Conservation (phyloP, 208 protist genomes). For the Leishmania major region DNA sequence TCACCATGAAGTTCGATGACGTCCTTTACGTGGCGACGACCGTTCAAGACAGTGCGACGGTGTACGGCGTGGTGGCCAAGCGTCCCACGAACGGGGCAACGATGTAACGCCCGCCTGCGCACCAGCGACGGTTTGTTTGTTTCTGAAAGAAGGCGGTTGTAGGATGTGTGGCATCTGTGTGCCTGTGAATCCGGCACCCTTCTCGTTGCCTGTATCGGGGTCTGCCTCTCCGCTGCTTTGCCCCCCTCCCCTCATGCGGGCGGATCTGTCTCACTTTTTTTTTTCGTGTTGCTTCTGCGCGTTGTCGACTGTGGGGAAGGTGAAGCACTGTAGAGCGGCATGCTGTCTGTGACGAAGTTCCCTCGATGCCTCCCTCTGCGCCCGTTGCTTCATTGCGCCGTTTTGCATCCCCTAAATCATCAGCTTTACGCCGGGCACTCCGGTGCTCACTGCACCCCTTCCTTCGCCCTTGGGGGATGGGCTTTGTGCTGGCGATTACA, state of each 20-base stretch:
- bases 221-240: background rate
- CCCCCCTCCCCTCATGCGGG: too few species aligned
- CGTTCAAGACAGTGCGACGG: slow-evolving; percentile 31
- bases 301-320: background rate
- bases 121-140: background rate
- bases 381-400: background rate
- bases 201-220: background rate
- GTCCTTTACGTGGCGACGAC: slow-evolving; percentile 82
- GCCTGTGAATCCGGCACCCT: too few species aligned
- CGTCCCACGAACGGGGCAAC: slow-evolving; percentile 32
- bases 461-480: background rate
- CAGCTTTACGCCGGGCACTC: background rate
- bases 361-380: background rate
- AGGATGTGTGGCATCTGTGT: too few species aligned
- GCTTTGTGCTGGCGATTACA: background rate
- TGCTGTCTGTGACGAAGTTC: background rate
- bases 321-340: background rate
- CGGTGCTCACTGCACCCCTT: background rate
- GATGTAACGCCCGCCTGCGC: slow-evolving; percentile 7
- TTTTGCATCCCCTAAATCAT: background rate
- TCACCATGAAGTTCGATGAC: slow-evolving; percentile 81
- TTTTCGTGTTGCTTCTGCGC: background rate
- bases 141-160: background rate
- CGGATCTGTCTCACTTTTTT: background rate
- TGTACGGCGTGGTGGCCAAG: slow-evolving; percentile 77